Conservation (phyloP, 176 grass and related monocot genomes). For the Neostapfia colusana region DNA sequence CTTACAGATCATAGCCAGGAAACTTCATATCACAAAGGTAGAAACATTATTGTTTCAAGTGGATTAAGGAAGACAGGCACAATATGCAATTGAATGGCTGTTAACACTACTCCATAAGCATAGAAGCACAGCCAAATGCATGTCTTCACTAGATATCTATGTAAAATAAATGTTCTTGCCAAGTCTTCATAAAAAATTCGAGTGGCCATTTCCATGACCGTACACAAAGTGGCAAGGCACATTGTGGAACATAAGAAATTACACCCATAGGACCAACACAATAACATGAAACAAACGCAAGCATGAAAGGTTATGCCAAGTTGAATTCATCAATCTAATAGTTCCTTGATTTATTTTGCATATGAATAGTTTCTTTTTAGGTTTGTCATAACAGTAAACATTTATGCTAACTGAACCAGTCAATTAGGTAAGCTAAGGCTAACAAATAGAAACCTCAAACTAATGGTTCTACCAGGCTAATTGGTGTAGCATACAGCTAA, state of each 20-base stretch:
- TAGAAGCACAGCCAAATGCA: not conserved
- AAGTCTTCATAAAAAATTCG: constrained; percentile 7
- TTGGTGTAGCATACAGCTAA: not conserved
- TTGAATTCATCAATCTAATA: not conserved
- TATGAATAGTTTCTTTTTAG: not conserved
- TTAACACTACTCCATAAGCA: not conserved
- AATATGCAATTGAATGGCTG: not conserved
- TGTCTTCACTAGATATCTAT: not conserved
- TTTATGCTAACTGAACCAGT: not conserved
- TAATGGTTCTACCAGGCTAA: not conserved
- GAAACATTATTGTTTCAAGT: constrained; percentile 28
- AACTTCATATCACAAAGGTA: not conserved
- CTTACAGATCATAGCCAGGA: not conserved
- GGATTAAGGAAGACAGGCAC: constrained; percentile 27
- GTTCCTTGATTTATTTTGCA: constrained; percentile 2
- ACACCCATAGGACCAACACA: not conserved
- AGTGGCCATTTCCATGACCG: not conserved
- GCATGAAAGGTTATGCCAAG: not conserved
- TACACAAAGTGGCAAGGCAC: not conserved
- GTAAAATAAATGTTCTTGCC: constrained; percentile 21
- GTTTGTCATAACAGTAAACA: not conserved
- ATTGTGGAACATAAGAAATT: not conserved
- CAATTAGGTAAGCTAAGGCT: not conserved
- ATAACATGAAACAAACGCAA: not conserved
- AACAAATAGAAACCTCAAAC: constrained; percentile 1